Evolutionary conservation across 2,329 filamentous ascomycete species (phyloP).

Genomic region (Stagonosporopsis chrysanthemi): DNA sequence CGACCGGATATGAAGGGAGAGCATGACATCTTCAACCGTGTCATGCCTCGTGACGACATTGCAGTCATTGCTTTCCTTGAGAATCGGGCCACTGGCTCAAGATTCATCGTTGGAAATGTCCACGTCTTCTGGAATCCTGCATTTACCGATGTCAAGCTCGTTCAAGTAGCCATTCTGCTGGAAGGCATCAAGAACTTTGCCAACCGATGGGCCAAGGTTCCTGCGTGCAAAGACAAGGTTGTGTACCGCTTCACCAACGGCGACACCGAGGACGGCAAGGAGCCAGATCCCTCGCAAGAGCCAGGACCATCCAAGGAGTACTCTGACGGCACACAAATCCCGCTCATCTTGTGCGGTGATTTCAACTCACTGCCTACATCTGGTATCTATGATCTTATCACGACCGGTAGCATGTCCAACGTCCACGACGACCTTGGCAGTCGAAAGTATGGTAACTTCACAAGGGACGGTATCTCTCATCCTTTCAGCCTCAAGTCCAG

Average conservation of each 20-base stretch:
- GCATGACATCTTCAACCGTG: constrained; percentile 96
- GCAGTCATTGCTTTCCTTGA: constrained; percentile 92
- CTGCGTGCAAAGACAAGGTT: constrained; percentile 81
- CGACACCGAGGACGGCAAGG: constrained; percentile 58
- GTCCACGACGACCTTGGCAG: constrained; percentile 81
- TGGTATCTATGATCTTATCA: constrained; percentile 89
- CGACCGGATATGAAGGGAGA: constrained; percentile 96
- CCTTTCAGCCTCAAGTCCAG: constrained; percentile 93
- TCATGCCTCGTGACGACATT: constrained; percentile 98
- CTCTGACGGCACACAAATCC: constrained; percentile 83
- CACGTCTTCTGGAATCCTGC: constrained; percentile 95
- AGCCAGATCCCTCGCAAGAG: constrained; percentile 64
- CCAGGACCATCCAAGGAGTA: constrained; percentile 88
- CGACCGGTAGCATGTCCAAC: constrained; percentile 77
- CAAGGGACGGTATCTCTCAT: constrained; percentile 88
- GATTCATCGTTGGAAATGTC: constrained; percentile 90
- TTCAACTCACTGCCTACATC: constrained; percentile 92
- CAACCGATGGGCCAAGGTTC: constrained; percentile 82
- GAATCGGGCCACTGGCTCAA: constrained; percentile 86
- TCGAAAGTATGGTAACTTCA: constrained; percentile 92
- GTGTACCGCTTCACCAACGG: constrained; percentile 57
- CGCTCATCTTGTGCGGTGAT: constrained; percentile 89
- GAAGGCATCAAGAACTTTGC: constrained; percentile 87
- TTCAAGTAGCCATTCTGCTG: constrained; percentile 95
- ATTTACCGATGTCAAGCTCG: constrained; percentile 91